Conservation (phyloP, 495 filamentous ascomycete genomes). For the Penicillium alfredii region DNA sequence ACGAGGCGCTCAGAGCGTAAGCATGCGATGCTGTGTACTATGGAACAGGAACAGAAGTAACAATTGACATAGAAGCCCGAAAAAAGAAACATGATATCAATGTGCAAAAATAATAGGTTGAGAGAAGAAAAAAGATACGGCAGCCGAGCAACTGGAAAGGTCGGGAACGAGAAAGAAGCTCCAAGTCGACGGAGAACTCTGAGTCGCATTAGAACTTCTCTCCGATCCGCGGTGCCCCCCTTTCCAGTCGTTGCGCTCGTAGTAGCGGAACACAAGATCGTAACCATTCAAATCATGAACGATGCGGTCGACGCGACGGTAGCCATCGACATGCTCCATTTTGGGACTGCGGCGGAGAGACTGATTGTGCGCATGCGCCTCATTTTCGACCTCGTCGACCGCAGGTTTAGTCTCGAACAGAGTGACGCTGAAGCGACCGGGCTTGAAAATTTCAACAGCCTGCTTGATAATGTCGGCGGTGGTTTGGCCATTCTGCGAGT, state of each 20-base stretch:
- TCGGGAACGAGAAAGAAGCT: constrained; percentile 9
- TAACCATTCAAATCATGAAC: constrained; percentile 98
- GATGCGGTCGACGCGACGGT: constrained; percentile 86
- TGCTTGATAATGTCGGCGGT: constrained; percentile 88
- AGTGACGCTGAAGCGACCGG: constrained; percentile 93
- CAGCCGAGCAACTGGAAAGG: constrained; percentile 14
- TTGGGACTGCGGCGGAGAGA: constrained; percentile 50
- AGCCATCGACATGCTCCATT: constrained; percentile 82
- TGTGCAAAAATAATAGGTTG: constrained; percentile 2
- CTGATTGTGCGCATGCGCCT: constrained; percentile 42
- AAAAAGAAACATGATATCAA: background rate
- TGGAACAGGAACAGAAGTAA: constrained; percentile 2
- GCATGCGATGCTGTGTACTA: constrained; percentile 21
- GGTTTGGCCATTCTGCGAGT: constrained; percentile 76
- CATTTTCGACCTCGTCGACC: constrained; percentile 32
- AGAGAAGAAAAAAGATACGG: constrained; percentile 1
- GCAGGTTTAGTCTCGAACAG: constrained; percentile 84
- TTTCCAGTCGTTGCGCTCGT: constrained; percentile 88
- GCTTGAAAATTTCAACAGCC: constrained; percentile 91
- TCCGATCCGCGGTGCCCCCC: constrained; percentile 69
- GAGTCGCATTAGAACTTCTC: constrained; percentile 40
- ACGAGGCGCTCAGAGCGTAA: constrained; percentile 19
- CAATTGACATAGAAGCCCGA: background rate
- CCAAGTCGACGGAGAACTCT: background rate
- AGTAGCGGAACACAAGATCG: constrained; percentile 94